Base-by-base conservation (phyloP, 2,329 filamentous ascomycete species). In the Phyllosticta paracitricarpa region DNA sequence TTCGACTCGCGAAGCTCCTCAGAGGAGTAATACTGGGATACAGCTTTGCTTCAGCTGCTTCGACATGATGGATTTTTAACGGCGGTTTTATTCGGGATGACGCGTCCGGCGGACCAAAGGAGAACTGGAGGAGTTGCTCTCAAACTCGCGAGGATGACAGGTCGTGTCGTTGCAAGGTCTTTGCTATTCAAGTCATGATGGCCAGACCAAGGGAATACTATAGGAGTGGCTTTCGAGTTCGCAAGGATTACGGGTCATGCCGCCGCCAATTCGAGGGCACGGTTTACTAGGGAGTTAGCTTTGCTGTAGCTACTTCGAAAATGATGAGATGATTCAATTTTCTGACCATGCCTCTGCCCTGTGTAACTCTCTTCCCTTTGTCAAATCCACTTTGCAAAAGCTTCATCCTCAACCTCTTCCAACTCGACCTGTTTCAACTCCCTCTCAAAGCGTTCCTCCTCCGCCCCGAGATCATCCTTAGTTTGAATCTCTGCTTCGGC, bases 321-420 rank as follows among this genome's bases (percentile, higher is more conserved):
- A 48, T 48, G 40, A 48, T 48, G 14, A n/a, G 17, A 4, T 4
- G 9, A 40, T 17, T 48, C 40, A 40, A 48, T 48, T 48, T n/a
- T n/a, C 28, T 6, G 28, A 30, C 5, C 40, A 6, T n/a, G 40
- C n/a, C 33, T 12, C 3, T 40, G 10, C 33, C 33, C 17, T 40
- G 10, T 14, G 14, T 48, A n/a, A n/a, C 1, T n/a, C 17, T 48
- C 14, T 48, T 48, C 4, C 17, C 7, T 2, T n/a, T n/a, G 4
- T 17, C 6, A 48, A n/a, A 12, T 48, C 19, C 28, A 61, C 2
- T 33, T 40, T 17, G 59, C 54, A 28, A 70, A 62, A 53, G 75
- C 76, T 52, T 78, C 77, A 63, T 79, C 77, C 30, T 76, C 73
- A 3, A 78, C 75, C 61, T 79, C 77, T 63, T 79, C 77, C 53